phyloP scores from a whole-genome alignment of 129 eudicot genomes.

The Lactuca saligna region DNA sequence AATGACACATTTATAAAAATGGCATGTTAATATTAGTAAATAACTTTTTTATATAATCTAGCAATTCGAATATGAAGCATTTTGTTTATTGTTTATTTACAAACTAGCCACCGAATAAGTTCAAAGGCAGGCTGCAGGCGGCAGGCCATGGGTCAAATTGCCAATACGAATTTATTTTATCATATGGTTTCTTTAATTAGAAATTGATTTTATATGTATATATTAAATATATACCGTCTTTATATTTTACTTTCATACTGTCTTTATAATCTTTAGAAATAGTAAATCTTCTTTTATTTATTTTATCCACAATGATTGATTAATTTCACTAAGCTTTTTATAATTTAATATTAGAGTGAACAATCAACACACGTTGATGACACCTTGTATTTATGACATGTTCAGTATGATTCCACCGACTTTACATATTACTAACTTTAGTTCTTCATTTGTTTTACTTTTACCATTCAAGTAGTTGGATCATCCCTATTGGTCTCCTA shows the following conservation, averaged over 20 bases:
- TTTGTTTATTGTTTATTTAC: conserved; percentile 8
- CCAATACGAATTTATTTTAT: background rate
- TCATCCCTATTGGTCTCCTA: background rate
- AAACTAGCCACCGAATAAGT: conserved; percentile 3
- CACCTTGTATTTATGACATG: conserved; percentile 7
- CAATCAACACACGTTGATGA: background rate
- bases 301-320: conserved; percentile 5
- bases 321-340: background rate
- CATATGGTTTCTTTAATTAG: background rate
- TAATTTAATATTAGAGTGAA: background rate
- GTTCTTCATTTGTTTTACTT: background rate
- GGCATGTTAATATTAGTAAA: no score
- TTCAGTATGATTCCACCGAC: background rate
- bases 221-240: background rate
- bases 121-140: conserved; percentile 24
- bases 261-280: background rate
- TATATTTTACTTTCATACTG: background rate
- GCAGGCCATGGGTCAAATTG: conserved; percentile 28
- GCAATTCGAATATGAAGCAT: background rate
- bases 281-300: background rate
- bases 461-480: background rate
- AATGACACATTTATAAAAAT: no score
- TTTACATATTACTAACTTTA: background rate
- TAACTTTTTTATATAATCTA: no score
- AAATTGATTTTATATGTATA: background rate